Conservation (phyloP, 352 stramenopile species). For the Phytopythium oedochilum region DNA sequence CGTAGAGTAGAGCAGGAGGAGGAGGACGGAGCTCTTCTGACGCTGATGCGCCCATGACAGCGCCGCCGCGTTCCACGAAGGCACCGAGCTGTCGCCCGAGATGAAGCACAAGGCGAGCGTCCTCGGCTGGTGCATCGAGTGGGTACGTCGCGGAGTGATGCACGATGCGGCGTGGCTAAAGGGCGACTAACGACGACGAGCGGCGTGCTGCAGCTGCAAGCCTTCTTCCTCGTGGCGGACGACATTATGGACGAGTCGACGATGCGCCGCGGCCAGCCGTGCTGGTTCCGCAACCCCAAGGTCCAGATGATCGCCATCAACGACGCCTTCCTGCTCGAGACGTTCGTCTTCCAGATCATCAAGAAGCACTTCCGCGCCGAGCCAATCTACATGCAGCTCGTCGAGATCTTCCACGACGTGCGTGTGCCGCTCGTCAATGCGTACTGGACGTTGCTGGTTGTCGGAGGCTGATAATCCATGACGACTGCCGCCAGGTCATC, state of each 20-base stretch:
- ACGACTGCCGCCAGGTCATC: constrained; percentile 81
- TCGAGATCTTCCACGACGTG: constrained; percentile 95
- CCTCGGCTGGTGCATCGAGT: constrained; percentile 98
- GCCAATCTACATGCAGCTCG: constrained; percentile 88
- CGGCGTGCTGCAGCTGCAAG: constrained; percentile 86
- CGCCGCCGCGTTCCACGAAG: constrained; percentile 49
- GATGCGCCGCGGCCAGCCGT: constrained; percentile 94
- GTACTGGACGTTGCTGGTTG: too few species aligned
- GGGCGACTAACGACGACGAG: neutral
- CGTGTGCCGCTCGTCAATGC: constrained; percentile 1
- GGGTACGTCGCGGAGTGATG: constrained; percentile 36
- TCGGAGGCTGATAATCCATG: too few species aligned
- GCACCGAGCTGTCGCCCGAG: constrained; percentile 49
- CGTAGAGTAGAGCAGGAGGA: neutral
- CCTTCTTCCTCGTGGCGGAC: constrained; percentile 98
- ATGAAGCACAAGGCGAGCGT: constrained; percentile 87
- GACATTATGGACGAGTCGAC: constrained; percentile 98
- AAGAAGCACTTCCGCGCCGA: constrained; percentile 85
- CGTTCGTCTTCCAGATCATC: constrained; percentile 88
- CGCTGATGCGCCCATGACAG: constrained; percentile 17
- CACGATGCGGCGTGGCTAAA: neutral
- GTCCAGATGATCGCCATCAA: constrained; percentile 96
- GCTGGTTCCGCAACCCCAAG: constrained; percentile 94
- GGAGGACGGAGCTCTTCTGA: neutral
- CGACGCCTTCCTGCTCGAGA: constrained; percentile 95